Conservation (phyloP, 192 early-diverging fungal species). For the Endogone sp. region DNA sequence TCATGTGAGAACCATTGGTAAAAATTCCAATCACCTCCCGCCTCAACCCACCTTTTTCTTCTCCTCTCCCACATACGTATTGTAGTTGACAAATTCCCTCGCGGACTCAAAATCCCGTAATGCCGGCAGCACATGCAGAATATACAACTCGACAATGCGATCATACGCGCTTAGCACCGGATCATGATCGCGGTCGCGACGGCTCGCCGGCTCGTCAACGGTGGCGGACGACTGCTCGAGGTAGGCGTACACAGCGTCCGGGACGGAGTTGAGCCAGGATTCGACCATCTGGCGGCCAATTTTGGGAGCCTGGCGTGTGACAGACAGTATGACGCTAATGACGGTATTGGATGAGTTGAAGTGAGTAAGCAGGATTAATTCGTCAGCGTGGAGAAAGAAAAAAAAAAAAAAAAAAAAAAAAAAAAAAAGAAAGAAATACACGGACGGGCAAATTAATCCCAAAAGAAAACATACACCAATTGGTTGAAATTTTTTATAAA, state of each 20-base stretch:
- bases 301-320: slow-evolving; percentile 5
- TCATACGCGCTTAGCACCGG: slow-evolving; percentile 9
- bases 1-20: not conserved
- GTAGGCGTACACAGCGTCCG: slow-evolving; percentile 14
- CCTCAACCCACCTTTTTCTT: slow-evolving; percentile 30
- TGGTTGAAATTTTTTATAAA: no score
- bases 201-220: not conserved
- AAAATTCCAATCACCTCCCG: no score
- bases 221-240: slow-evolving; percentile 6
- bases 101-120: slow-evolving; percentile 27
- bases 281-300: slow-evolving; percentile 30
- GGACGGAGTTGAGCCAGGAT: slow-evolving; percentile 24
- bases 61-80: slow-evolving; percentile 18
- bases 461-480: no score
- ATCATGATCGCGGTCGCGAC: slow-evolving; percentile 2
- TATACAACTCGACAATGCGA: slow-evolving; percentile 23
- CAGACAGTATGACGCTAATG: slow-evolving; percentile 14
- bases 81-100: slow-evolving; percentile 27
- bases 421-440: no score
- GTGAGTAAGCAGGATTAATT: not conserved
- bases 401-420: slow-evolving; percentile 4
- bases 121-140: slow-evolving; percentile 9
- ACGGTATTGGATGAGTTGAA: not conserved
- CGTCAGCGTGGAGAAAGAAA: slow-evolving; percentile 18
- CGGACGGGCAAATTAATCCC: not conserved